A percentile compares a stretch with the other conserved stretches of the same genome.
Conservation (phyloP, 2,329 filamentous ascomycete species). For the Scorias spongiosa region DNA sequence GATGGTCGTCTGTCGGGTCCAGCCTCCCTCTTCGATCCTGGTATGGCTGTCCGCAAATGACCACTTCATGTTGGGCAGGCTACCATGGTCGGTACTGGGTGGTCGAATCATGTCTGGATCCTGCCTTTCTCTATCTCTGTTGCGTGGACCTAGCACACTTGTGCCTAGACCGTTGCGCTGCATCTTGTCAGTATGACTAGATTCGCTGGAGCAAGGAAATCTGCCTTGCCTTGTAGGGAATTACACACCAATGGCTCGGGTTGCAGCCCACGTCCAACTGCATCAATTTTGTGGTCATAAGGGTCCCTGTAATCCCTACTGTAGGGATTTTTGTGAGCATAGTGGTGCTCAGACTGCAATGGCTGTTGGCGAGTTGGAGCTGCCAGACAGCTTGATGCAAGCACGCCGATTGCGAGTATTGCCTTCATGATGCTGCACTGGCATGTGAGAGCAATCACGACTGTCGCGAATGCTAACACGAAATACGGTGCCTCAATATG, state of each 20-base stretch:
- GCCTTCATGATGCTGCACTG: background rate
- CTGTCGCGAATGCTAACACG: no score
- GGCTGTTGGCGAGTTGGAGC: slow-evolving; percentile 24
- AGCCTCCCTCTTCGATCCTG: slow-evolving; percentile 52
- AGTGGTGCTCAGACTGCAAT: slow-evolving; percentile 7
- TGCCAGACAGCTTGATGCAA: slow-evolving; percentile 5
- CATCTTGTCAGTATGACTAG: slow-evolving; percentile 1
- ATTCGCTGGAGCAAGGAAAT: background rate
- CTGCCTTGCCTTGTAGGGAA: background rate
- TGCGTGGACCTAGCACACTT: slow-evolving; percentile 54
- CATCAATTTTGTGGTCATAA: slow-evolving; percentile 47
- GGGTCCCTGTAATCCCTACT: slow-evolving; percentile 45
- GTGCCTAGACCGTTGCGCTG: slow-evolving; percentile 35
- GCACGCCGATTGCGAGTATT: background rate
- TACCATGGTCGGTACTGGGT: slow-evolving; percentile 57
- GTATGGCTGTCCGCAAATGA: slow-evolving; percentile 31
- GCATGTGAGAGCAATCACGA: no score
- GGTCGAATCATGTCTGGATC: slow-evolving; percentile 58
- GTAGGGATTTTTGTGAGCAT: slow-evolving; percentile 33
- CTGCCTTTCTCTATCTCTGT: slow-evolving; percentile 50
- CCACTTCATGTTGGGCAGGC: slow-evolving; percentile 58
- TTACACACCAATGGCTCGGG: slow-evolving; percentile 40
- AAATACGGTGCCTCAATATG: no score
- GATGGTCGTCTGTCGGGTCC: slow-evolving; percentile 59
- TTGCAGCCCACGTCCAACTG: slow-evolving; percentile 43